Evolutionary conservation across 1,284 basidiomycete species (phyloP).

Genomic region (Heterobasidion parviporum): DNA sequence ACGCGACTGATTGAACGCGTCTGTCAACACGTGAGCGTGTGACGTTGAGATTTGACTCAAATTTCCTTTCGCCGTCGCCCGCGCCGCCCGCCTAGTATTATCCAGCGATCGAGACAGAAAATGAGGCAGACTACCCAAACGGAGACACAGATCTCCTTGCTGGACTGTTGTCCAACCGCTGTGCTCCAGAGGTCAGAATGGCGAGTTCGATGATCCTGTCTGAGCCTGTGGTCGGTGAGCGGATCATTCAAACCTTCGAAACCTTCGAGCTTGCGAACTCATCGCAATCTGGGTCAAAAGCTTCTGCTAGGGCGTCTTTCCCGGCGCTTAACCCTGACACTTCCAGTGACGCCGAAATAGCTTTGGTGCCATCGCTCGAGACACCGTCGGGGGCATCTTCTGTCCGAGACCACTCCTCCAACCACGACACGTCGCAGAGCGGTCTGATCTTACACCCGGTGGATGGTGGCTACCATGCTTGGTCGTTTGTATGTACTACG

Average conservation of each 20-base stretch:
- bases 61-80: too few relatives aligned
- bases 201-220: neutral
- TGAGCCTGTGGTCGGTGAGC: neutral
- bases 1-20: neutral
- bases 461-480: slow-evolving; percentile 21
- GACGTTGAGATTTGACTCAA: too few relatives aligned
- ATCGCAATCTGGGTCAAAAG: neutral
- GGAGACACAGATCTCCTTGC: too few relatives aligned
- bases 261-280: neutral
- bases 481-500: slow-evolving; percentile 17
- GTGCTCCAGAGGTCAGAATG: too few relatives aligned
- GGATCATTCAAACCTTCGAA: neutral
- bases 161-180: too few relatives aligned
- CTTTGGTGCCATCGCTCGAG: neutral
- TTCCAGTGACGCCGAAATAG: too few relatives aligned
- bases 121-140: too few relatives aligned
- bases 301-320: neutral
- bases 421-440: neutral
- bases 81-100: too few relatives aligned
- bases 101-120: too few relatives aligned
- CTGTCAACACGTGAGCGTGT: neutral
- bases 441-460: slow-evolving; percentile 13
- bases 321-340: too few relatives aligned
- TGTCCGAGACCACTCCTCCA: neutral
- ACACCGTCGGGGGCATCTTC: neutral